Evolutionary conservation across 2,329 filamentous ascomycete species (phyloP), one percentile per base, ranked within the genome.

Genomic region (Tolypocladium ovalisporum): DNA sequence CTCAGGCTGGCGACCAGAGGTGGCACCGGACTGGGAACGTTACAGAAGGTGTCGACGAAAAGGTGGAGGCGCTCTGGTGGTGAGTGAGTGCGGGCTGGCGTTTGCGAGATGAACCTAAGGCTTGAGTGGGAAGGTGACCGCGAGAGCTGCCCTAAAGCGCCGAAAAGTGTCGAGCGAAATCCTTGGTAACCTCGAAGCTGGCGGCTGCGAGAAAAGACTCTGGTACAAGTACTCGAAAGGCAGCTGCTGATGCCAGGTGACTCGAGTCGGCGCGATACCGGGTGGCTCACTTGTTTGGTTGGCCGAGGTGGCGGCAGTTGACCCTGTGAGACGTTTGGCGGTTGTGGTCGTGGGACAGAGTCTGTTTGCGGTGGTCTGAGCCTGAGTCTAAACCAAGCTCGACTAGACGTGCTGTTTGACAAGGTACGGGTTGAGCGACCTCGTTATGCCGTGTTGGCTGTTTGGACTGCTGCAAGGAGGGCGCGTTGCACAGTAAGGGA

Each of bases 101-200:
- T 27, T 32, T 19, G 29, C 8, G 3, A 22, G 53, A 29, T 49
- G 59, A 29, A 39, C 22, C 59, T 34, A 55, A 52, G 39, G 55
- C 60, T 57, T 13, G 57, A 61, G 56, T n/a, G 35, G 61, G 61
- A 60, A 63, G 61, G 61, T 62, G 59, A 47, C 54, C 37, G 56
- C 34, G 22, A 32, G n/a, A 44, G 39, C 39, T 13, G 51, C 56
- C 52, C 54, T 35, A 34, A 39, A 29, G 7, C 34, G 39, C 40
- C 49, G 39, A 44, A 42, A 54, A 52, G 49, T n/a, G n/a, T 35
- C 27, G 17, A 27, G 29, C 29, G 19, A 22, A n/a, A 34, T 13
- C 22, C 35, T 32, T 37, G 52, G 17, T 24, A 0, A 54, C 35
- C 42, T 13, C 3, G 35, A 15, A n/a, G 29, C 22, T 3, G 17